These are phyloP conservation scores for Vaccinium corymbosum DNA, from an alignment of 148 eudicot genomes.

Conservation along the genomic window DNA sequence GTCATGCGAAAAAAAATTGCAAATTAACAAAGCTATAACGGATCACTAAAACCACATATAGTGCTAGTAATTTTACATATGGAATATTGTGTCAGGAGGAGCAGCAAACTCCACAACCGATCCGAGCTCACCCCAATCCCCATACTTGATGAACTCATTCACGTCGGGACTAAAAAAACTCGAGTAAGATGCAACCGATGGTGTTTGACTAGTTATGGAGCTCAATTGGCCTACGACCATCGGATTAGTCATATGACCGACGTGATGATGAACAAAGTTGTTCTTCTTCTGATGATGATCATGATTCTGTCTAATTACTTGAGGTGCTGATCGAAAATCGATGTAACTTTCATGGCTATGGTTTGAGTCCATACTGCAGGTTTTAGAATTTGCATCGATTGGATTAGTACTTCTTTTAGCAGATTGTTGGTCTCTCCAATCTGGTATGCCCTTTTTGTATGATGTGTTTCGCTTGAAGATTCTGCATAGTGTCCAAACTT, in stretches of 20 bases:
- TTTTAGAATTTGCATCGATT: slow-evolving; percentile 38
- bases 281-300: slow-evolving; percentile 11
- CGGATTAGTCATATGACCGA: slow-evolving; percentile 12
- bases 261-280: slow-evolving; percentile 1
- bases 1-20: not conserved
- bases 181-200: slow-evolving; percentile 25
- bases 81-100: slow-evolving; percentile 20
- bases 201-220: slow-evolving; percentile 22
- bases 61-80: not conserved
- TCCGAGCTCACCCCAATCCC: slow-evolving; percentile 71
- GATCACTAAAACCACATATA: not conserved
- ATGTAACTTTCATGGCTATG: slow-evolving; percentile 39
- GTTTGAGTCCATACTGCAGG: slow-evolving; percentile 49
- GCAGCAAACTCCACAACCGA: slow-evolving; percentile 44
- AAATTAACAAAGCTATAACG: not conserved
- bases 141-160: slow-evolving; percentile 33
- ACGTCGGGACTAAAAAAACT: slow-evolving; percentile 34
- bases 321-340: slow-evolving; percentile 38
- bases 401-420: slow-evolving; percentile 19
- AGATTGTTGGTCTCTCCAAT: slow-evolving; percentile 49
- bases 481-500: slow-evolving; percentile 95
- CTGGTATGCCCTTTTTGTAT: slow-evolving; percentile 44
- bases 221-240: slow-evolving; percentile 3
- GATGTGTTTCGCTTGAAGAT: slow-evolving; percentile 54
- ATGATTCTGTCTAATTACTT: slow-evolving; percentile 2